Evolutionary conservation across 192 early-diverging fungal genomes (phyloP).

Genomic region (Chytriomyces sp.): DNA sequence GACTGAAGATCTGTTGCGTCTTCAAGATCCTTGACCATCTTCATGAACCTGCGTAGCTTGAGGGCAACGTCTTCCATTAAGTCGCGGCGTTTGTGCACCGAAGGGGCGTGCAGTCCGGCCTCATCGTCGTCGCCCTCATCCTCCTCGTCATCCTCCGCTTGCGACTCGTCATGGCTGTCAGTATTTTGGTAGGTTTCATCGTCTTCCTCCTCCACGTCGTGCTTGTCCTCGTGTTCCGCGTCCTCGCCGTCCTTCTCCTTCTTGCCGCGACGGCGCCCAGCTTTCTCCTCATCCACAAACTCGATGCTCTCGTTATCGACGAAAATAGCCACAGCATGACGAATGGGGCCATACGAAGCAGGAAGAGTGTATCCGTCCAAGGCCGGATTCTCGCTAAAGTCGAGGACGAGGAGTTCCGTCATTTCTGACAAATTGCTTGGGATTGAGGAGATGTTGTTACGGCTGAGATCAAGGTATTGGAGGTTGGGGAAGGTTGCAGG

Average conservation of each 20-base stretch:
- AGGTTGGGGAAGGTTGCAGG: slow-evolving; percentile 39
- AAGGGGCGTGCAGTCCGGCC: not conserved
- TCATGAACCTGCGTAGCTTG: slow-evolving; percentile 34
- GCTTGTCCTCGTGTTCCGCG: not conserved
- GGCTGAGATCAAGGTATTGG: slow-evolving; percentile 44
- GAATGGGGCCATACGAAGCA: slow-evolving; percentile 33
- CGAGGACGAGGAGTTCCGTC: slow-evolving; percentile 44
- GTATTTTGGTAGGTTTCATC: slow-evolving; percentile 1
- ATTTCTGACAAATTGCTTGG: slow-evolving; percentile 37
- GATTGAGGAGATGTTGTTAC: slow-evolving; percentile 39
- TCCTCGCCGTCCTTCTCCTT: not conserved
- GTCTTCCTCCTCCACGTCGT: not conserved
- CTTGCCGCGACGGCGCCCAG: not conserved
- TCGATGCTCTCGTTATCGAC: slow-evolving; percentile 31
- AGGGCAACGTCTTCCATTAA: slow-evolving; percentile 27
- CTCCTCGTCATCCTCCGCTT: slow-evolving; percentile 9
- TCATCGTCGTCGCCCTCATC: slow-evolving; percentile 24
- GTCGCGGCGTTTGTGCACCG: slow-evolving; percentile 17
- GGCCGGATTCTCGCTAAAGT: slow-evolving; percentile 42
- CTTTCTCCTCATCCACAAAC: slow-evolving; percentile 1
- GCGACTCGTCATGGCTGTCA: slow-evolving; percentile 4
- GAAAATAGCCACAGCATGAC: slow-evolving; percentile 34
- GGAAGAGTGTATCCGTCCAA: slow-evolving; percentile 25
- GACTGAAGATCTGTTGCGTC: slow-evolving; percentile 19
- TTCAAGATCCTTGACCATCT: slow-evolving; percentile 35